Percentiles rank a stretch among this genome's conserved stretches.
phyloP scores from a whole-genome alignment of 768 basidiomycete species.

The Termitomyces sp. region DNA sequence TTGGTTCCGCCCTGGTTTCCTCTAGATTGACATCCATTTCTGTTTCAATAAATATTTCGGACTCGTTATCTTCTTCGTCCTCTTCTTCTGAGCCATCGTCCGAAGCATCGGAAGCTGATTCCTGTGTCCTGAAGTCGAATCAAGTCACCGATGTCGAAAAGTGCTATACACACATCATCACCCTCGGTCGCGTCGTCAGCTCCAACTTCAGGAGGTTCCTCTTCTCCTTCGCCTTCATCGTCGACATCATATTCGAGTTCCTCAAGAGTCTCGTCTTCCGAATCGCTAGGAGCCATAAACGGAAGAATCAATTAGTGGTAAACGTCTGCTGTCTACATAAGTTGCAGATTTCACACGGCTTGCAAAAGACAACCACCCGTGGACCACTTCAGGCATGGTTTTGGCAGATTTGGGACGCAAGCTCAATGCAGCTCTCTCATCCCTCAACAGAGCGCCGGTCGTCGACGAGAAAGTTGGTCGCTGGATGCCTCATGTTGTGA shows the following conservation, averaged over 20 bases:
- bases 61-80: constrained; percentile 42
- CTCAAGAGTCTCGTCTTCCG: constrained; percentile 60
- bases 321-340: neutral
- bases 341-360: constrained; percentile 16
- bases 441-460: constrained; percentile 79
- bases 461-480: constrained; percentile 83
- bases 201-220: constrained; percentile 35
- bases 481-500: neutral
- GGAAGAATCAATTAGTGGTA: constrained; percentile 1
- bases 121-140: constrained; percentile 28
- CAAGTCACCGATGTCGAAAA: constrained; percentile 2
- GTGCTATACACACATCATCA: constrained; percentile 54
- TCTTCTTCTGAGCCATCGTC: constrained; percentile 47
- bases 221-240: constrained; percentile 48
- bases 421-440: constrained; percentile 90
- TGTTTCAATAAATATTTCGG: constrained; percentile 21
- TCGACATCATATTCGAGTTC: constrained; percentile 54
- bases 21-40: constrained; percentile 21
- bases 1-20: constrained; percentile 15
- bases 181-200: constrained; percentile 62
- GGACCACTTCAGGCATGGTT: constrained; percentile 62
- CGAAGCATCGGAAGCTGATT: constrained; percentile 56
- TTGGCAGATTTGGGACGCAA: constrained; percentile 91
- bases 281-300: constrained; percentile 51
- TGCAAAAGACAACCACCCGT: constrained; percentile 12